Evolutionary conservation across 192 early-diverging fungal species (phyloP), one percentile per base, ranked within the genome.

Genomic region (Coemansia sp.): DNA sequence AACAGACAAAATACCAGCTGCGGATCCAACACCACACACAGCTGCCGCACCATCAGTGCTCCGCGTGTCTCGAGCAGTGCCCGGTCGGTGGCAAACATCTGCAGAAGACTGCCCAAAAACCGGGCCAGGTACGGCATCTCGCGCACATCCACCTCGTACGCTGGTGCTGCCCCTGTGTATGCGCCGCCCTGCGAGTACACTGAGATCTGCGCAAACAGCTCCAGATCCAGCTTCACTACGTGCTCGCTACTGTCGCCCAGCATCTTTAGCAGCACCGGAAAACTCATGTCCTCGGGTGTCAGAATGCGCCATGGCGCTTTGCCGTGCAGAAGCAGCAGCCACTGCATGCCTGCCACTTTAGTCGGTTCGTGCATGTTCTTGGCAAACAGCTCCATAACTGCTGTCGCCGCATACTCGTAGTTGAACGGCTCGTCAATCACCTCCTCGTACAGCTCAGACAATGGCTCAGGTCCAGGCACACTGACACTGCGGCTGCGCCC

Each of bases 301-400:
- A 97, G 80, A 50, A 97, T 94, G 68, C 93, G 74, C 48, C 63
- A 87, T 0, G 96, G 94, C 7, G 93, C 90, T 62, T 96, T 95
- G 53, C 89, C 91, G 67, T 99, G 96, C 41, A 99, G 74, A 88
- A 98, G 94, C n/a, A 95, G 69, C 10, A 99, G 80, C 98, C 98
- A 99, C 35, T 96, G 94, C 70, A 99, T 80, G 31, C 91, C 90
- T 0, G 93, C 91, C 3, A 95, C 85, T 31, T 96, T 84, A 1
- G 98, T 96, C 59, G 95, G 93, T 72, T 98, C 96, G 59, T 92
- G 89, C 59, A 93, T 91, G 72, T 97, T 91, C 61, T 88, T 77
- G 2, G 73, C 80, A 68, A 82, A 77, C 47, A 75, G 74, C 74
- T 82, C 80, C 43, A 90, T 90, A 5, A 99, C 59, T 0, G 91